These are phyloP conservation scores for Agapanthus africanus DNA, from an alignment of 106 monocot species.

Conservation along the genomic window DNA sequence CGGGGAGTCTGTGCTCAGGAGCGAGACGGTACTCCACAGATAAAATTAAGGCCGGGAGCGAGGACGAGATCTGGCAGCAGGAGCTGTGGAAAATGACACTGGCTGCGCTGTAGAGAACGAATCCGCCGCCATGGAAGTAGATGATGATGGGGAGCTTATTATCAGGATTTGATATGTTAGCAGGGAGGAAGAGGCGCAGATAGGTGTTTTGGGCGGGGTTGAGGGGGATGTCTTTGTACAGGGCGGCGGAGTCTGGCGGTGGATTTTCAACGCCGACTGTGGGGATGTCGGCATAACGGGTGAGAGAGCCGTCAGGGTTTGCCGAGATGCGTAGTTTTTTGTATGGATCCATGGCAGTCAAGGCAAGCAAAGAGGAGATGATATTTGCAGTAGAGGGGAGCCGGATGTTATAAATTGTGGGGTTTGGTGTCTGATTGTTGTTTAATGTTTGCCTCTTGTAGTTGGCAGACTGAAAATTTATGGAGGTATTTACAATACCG, in stretches of 20 bases:
- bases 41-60: conserved; percentile 40
- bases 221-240: conserved; percentile 2
- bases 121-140: conserved; percentile 65
- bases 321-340: neutral
- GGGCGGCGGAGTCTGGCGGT: neutral
- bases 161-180: neutral
- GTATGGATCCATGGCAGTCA: conserved; percentile 3
- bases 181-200: conserved; percentile 1
- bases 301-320: neutral
- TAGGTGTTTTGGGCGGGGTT: neutral
- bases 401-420: no score
- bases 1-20: conserved; percentile 59
- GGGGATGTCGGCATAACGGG: neutral
- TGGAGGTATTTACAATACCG: no score
- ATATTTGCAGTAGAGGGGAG: no score
- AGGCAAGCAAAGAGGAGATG: no score
- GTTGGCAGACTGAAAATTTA: no score
- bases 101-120: conserved; percentile 37
- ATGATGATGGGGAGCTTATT: conserved; percentile 37
- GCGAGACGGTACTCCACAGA: conserved; percentile 62
- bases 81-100: conserved; percentile 23
- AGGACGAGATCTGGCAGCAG: conserved; percentile 24
- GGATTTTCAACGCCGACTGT: neutral
- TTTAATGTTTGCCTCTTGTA: no score
- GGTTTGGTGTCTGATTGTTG: no score